Conservation (phyloP, 2,329 filamentous ascomycete genomes). For the Fusarium sp. region DNA sequence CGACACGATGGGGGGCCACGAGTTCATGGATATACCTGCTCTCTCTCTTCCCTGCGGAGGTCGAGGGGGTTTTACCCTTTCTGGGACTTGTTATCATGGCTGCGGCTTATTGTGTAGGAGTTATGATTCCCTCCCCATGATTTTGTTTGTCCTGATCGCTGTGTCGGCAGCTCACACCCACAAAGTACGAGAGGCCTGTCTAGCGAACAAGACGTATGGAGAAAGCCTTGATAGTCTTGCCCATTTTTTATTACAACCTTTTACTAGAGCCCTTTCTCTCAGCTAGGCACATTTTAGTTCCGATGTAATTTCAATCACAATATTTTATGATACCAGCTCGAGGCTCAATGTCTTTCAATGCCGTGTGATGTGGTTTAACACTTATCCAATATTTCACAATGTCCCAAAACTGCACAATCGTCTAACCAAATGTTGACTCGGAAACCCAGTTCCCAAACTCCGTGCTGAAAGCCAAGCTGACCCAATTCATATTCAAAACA, state of each 20-base stretch:
- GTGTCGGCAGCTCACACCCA: conserved; percentile 41
- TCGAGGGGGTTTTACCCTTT: conserved; percentile 26
- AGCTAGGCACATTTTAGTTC: conserved; percentile 58
- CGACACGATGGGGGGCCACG: conserved; percentile 37
- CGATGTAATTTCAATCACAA: conserved; percentile 62
- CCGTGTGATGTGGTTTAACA: conserved; percentile 14
- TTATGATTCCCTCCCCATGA: conserved; percentile 46
- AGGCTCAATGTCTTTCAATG: conserved; percentile 38
- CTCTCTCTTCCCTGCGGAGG: conserved; percentile 39
- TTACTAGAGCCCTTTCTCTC: conserved; percentile 52
- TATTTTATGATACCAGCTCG: conserved; percentile 61
- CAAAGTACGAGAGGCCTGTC: conserved; percentile 39
- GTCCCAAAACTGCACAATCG: conserved; percentile 11
- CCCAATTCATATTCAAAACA: conserved; percentile 12
- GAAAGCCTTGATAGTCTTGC: conserved; percentile 55
- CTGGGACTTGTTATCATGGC: conserved; percentile 41
- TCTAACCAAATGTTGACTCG: conserved; percentile 8
- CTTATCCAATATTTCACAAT: conserved; percentile 4
- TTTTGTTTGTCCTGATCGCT: conserved; percentile 45
- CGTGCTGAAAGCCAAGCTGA: conserved; percentile 41
- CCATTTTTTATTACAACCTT: conserved; percentile 54
- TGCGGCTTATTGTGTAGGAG: conserved; percentile 45
- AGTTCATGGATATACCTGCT: conserved; percentile 52
- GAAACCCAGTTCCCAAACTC: conserved; percentile 39
- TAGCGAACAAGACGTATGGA: conserved; percentile 49